phyloP scores from a whole-genome alignment of 1,139 yeast species.

The Saccharomyces hybrid region DNA sequence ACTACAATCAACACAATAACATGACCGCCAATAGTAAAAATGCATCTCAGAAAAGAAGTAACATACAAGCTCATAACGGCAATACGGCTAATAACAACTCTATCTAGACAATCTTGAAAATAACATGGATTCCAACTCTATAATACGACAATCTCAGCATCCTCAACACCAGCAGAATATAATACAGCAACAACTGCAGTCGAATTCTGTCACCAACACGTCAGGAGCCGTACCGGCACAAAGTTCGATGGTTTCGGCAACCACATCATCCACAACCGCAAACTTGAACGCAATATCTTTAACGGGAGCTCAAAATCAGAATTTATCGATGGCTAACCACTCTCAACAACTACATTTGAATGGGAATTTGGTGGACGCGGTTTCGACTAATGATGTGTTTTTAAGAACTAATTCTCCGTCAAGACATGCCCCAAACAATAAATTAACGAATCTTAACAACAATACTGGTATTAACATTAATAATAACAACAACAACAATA shows the following conservation, averaged over 20 bases:
- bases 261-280: not conserved
- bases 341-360: conserved; percentile 22
- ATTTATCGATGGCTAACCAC: conserved; percentile 5
- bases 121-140: not conserved
- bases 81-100: conserved; percentile 6
- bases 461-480: not conserved
- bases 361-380: conserved; percentile 51
- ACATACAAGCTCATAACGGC: not conserved
- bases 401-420: conserved; percentile 27
- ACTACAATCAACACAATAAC: not conserved
- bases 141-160: not conserved
- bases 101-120: no score
- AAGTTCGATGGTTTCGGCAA: not conserved
- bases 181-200: conserved; percentile 3
- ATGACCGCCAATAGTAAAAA: not conserved
- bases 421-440: not conserved
- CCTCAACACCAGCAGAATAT: conserved; percentile 4
- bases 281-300: not conserved
- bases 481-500: not conserved
- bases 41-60: not conserved
- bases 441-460: not conserved
- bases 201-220: conserved; percentile 1
- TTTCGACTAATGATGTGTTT: conserved; percentile 81
- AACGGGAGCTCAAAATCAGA: not conserved
- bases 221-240: not conserved